A percentile compares a stretch with the other conserved stretches of the same genome.
These are phyloP conservation scores for Selaginella moellendorffii DNA, from an alignment of 75 land plant species.

Conservation along the genomic window DNA sequence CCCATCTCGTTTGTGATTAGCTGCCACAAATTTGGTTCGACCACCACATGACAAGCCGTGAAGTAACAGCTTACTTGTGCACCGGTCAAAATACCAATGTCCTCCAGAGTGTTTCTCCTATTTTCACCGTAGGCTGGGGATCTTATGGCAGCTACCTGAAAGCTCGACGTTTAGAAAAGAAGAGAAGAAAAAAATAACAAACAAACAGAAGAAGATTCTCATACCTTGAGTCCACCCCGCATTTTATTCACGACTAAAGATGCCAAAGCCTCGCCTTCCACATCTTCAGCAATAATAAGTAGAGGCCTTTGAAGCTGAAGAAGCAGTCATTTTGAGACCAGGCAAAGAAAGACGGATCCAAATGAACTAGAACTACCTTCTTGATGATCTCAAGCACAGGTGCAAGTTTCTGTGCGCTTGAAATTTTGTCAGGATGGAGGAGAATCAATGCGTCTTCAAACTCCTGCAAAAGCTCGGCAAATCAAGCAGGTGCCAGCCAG, in stretches of 20 bases:
- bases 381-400: not conserved
- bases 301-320: not conserved
- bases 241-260: slow-evolving; percentile 1
- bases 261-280: slow-evolving; percentile 1
- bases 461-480: too few relatives aligned
- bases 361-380: not conserved
- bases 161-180: too few relatives aligned
- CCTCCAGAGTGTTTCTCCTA: not conserved
- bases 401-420: not conserved
- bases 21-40: not conserved
- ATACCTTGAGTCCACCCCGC: slow-evolving; percentile 8
- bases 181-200: too few relatives aligned
- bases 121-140: not conserved
- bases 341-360: too few relatives aligned
- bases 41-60: too few relatives aligned
- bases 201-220: too few relatives aligned
- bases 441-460: not conserved
- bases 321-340: not conserved
- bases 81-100: not conserved
- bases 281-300: slow-evolving; percentile 9
- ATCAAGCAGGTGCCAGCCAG: not conserved
- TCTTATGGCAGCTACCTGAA: not conserved
- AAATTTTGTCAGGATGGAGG: not conserved
- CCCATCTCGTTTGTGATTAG: not conserved
- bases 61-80: not conserved